Percentiles rank a stretch among this genome's conserved stretches.
Evolutionary conservation across 140 eudicot genomes (phyloP).

Genomic region (Anethum foeniculum): DNA sequence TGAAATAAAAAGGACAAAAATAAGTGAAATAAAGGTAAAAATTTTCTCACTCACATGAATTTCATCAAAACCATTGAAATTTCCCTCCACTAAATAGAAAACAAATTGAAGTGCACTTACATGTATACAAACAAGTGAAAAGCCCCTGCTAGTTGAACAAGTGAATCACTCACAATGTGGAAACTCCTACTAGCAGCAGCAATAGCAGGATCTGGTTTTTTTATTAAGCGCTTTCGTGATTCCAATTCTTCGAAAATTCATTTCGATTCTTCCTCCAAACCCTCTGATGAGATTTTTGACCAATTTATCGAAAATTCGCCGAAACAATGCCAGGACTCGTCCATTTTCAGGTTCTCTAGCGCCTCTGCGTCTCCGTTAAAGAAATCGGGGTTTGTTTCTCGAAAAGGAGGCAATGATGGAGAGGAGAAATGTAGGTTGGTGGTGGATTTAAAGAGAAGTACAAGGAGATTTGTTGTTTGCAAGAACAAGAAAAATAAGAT

Average conservation of each 20-base stretch:
- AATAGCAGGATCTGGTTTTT: conserved; percentile 71
- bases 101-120: neutral
- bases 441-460: conserved; percentile 36
- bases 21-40: no score
- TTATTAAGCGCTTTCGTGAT: conserved; percentile 46
- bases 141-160: neutral
- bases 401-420: conserved; percentile 19
- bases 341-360: conserved; percentile 69
- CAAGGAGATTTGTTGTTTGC: conserved; percentile 44
- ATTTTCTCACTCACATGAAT: no score
- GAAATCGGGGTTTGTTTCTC: conserved; percentile 26
- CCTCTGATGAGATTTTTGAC: conserved; percentile 18
- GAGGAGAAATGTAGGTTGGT: conserved; percentile 27
- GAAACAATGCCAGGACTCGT: conserved; percentile 15
- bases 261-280: conserved; percentile 10
- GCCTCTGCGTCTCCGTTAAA: conserved; percentile 8
- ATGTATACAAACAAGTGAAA: neutral
- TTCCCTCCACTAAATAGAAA: neutral
- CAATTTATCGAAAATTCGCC: conserved; percentile 6
- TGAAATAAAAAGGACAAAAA: no score
- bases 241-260: neutral
- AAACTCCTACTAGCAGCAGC: conserved; percentile 73
- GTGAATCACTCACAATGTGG: conserved; percentile 38
- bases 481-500: conserved; percentile 36
- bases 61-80: neutral